Base-by-base conservation (phyloP, 768 basidiomycete species). In the Dentipellis sp. region DNA sequence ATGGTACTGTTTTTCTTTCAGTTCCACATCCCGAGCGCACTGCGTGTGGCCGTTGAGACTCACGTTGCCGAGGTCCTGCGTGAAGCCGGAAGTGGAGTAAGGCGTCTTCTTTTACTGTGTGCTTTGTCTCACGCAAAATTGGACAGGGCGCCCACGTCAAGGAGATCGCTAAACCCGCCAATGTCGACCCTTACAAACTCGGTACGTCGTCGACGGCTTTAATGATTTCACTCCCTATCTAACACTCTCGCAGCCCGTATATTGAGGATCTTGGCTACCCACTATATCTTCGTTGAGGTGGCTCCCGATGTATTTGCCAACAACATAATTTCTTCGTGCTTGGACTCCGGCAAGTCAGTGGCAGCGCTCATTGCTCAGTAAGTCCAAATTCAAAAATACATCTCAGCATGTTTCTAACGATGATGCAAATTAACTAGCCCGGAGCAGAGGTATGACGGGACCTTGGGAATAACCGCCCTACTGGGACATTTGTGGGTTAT, bases 241-340 rank as follows among this genome's bases (percentile, higher is more conserved):
- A 38, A 29, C 29, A 21, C 9, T n/a, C 19, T 53, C 38, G 12
- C 52, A 75, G 73, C 65, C 16, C 72, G 73, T n/a, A 62, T 72
- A 52, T 57, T 77, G 10, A 69, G 74, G 29, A 66, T 67, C 36
- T 66, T 75, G 3, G 71, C 72, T 7, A 70, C 68, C 1, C 63
- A 69, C 52, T 71, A 75, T 57, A 62, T 77, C 54, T 76, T 72
- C 55, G 62, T 59, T 10, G 75, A 75, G 50, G 58, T 72, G 14
- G 54, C 53, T 17, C 73, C 72, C 1, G 61, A 74, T 57, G 66
- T 71, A 8, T 77, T 74, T 55, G 66, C 71, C 4, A 69, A 73
- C 57, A 77, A 70, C 50, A 68, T 71, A 9, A 61, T 69, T 14
- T 74, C 74, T 2, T 66, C 68, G 14, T 54, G 64, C 40, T 50